phyloP scores from a whole-genome alignment of 768 basidiomycete species.

The Leucocoprinus birnbaumii region DNA sequence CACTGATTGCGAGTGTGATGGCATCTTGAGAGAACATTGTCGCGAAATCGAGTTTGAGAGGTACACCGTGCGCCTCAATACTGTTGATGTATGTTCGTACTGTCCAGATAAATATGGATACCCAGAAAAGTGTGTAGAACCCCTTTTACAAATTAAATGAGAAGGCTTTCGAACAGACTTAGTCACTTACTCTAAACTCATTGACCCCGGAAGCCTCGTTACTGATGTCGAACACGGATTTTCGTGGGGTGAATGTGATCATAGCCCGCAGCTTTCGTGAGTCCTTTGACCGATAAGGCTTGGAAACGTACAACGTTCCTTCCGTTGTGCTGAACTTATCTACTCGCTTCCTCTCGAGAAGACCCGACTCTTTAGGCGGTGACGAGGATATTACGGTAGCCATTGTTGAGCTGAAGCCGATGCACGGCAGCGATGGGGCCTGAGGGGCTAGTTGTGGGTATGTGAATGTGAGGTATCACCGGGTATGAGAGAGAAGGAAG shows the following conservation, averaged over 20 bases:
- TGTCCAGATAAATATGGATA: slow-evolving; percentile 80
- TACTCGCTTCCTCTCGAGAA: slow-evolving; percentile 24
- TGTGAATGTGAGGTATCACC: neutral
- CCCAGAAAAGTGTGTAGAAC: slow-evolving; percentile 95
- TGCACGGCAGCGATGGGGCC: no score
- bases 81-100: slow-evolving; percentile 75
- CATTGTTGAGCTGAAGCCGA: neutral
- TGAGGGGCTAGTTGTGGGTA: neutral
- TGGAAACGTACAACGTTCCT: slow-evolving; percentile 73
- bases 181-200: slow-evolving; percentile 70
- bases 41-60: slow-evolving; percentile 79
- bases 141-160: slow-evolving; percentile 47
- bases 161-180: neutral
- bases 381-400: slow-evolving; percentile 14
- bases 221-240: slow-evolving; percentile 79
- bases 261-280: slow-evolving; percentile 80
- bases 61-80: slow-evolving; percentile 74
- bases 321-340: slow-evolving; percentile 51
- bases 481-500: neutral
- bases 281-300: slow-evolving; percentile 68
- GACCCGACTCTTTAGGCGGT: slow-evolving; percentile 14
- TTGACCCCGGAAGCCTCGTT: slow-evolving; percentile 75
- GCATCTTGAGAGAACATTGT: slow-evolving; percentile 87
- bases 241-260: slow-evolving; percentile 83
- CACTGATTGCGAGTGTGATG: slow-evolving; percentile 76